Evolutionary conservation across 345 rosid genomes (phyloP).

Genomic region (Geranium rotundifolium): DNA sequence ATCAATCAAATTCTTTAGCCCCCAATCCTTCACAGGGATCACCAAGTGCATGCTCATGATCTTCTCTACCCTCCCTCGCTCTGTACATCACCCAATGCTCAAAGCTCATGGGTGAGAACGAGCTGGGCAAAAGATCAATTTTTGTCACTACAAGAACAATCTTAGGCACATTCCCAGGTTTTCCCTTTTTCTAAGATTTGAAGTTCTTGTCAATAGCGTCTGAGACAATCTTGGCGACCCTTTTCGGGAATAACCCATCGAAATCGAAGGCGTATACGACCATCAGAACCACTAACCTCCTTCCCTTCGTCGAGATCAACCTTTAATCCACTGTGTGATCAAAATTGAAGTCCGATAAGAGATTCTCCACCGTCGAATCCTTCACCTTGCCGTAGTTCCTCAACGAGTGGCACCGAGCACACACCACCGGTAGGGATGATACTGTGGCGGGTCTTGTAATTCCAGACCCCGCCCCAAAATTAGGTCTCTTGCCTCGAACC

Average conservation of each 20-base stretch:
- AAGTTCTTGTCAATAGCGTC: slow-evolving; percentile 55
- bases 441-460: too few relatives aligned
- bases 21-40: slow-evolving; percentile 77
- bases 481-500: too few relatives aligned
- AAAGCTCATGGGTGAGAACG: slow-evolving; percentile 53
- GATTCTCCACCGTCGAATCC: slow-evolving; percentile 68
- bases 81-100: slow-evolving; percentile 85
- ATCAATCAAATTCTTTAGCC: slow-evolving; percentile 69
- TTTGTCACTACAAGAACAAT: slow-evolving; percentile 72
- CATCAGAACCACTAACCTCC: slow-evolving; percentile 67
- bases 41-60: slow-evolving; percentile 72
- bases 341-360: slow-evolving; percentile 87
- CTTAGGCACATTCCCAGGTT: slow-evolving; percentile 71
- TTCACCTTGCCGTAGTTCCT: slow-evolving; percentile 84
- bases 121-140: slow-evolving; percentile 72
- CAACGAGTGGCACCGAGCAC: too few relatives aligned
- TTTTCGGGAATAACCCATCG: slow-evolving; percentile 79
- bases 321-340: slow-evolving; percentile 69
- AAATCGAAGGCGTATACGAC: slow-evolving; percentile 86
- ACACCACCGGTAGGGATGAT: too few relatives aligned
- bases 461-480: too few relatives aligned
- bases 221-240: slow-evolving; percentile 66
- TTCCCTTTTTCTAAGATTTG: slow-evolving; percentile 70
- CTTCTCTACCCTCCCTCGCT: slow-evolving; percentile 70
- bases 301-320: slow-evolving; percentile 48